Evolutionary conservation across 805 yeast species (phyloP), one percentile per base, ranked within the genome.

Genomic region (Lachancea quebecensis): DNA sequence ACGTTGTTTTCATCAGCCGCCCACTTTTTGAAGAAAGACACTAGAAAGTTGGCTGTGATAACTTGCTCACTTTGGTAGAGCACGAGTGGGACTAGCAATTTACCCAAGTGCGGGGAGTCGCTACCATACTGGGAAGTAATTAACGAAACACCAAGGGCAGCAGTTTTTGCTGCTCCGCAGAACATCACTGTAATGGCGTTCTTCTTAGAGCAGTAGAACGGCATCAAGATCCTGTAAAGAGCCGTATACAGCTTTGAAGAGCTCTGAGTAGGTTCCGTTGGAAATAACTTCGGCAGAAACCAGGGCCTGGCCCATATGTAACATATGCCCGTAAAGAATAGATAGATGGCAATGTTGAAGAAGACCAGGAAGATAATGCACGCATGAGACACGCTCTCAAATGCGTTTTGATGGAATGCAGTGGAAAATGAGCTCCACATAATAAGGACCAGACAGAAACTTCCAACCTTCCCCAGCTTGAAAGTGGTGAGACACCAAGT

Each of bases 121-220:
- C 76, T 64, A 12, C 95, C 95, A 60, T 86, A 88, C 60, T 85
- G 91, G 0, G 91, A 78, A 1, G 89, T 72, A n/a, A 84, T 72
- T 41, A 88, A 69, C 1, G 95, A 84, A 3, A 88, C 95, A 32
- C 96, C 96, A 42, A 88, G 69, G 0, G 96, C 96, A 0, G 95
- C 96, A 1, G 96, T 88, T 63, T 88, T 89, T 2, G 96, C 95
- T 4, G 95, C 91, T 10, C 95, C 95, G 64, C 95, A 86, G 48
- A 87, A 73, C 83, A 88, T 75, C 41, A 89, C 75, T 10, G 90
- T 73, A 31, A 86, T 85, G 0, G 95, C 78, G 57, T 89, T 95
- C 42, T 69, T 63, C 53, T 81, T 76, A 55, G 73, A 71, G 63
- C 84, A 84, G 63, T 82, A 84, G 55, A 85, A 86, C 1, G 91